These are phyloP conservation scores for Salvia hispanica DNA, from an alignment of 257 asterid species.

Conservation along the genomic window DNA sequence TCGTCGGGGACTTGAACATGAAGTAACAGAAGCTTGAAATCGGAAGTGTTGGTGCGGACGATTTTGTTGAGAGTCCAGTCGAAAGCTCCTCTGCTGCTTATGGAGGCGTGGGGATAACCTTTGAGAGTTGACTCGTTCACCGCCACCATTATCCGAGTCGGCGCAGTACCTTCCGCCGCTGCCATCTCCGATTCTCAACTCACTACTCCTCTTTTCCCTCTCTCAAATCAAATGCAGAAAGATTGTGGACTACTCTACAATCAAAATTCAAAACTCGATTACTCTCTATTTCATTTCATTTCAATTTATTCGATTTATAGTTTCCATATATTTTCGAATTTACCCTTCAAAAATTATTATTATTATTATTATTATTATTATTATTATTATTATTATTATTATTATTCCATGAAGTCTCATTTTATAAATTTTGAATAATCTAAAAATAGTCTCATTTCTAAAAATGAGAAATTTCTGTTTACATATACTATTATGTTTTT, in stretches of 20 bases:
- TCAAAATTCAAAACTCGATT: not conserved
- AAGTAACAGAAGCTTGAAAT: constrained; percentile 63
- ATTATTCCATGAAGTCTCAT: no score
- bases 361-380: no score
- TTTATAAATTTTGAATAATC: no score
- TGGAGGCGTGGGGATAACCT: constrained; percentile 84
- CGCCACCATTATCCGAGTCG: constrained; percentile 76
- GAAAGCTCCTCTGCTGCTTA: constrained; percentile 83
- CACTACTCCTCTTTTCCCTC: constrained; percentile 1
- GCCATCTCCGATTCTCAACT: constrained; percentile 38
- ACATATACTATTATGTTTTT: no score
- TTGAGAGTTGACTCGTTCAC: constrained; percentile 77
- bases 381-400: no score
- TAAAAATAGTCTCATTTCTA: no score
- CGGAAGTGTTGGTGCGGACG: constrained; percentile 66
- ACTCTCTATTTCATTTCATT: not conserved
- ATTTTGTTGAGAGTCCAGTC: constrained; percentile 81
- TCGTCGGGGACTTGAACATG: constrained; percentile 89
- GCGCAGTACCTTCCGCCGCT: constrained; percentile 49
- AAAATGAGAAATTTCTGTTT: no score
- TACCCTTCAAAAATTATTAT: no score
- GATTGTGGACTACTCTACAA: constrained; percentile 9
- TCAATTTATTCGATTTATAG: no score
- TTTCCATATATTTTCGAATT: not conserved
- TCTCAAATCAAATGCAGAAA: not conserved